Conservation (phyloP, 176 grass and related monocot genomes). For the Phyllostachys edulis region DNA sequence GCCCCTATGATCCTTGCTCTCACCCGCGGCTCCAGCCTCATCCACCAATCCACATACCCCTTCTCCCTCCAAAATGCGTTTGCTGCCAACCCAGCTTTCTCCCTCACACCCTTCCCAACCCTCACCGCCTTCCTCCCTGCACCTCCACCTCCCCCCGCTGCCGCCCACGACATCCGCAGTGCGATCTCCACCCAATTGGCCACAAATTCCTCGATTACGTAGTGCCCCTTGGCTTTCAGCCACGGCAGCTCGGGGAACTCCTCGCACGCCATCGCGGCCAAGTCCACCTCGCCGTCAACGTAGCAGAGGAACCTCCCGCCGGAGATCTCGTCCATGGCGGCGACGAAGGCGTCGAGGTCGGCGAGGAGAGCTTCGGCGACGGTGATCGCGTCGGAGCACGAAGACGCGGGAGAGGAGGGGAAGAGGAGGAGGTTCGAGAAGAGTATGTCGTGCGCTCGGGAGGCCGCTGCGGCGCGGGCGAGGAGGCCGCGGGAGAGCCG, state of each 20-base stretch:
- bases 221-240: constrained; percentile 84
- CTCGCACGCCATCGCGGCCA: constrained; percentile 28
- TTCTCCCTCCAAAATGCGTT: constrained; percentile 94
- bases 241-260: constrained; percentile 77
- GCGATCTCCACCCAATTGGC: constrained; percentile 85
- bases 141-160: constrained; percentile 36
- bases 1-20: constrained; percentile 57
- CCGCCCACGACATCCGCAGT: constrained; percentile 64
- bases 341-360: constrained; percentile 67
- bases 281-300: constrained; percentile 41
- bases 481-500: constrained; percentile 82
- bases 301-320: constrained; percentile 70
- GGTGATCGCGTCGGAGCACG: constrained; percentile 51
- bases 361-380: constrained; percentile 62
- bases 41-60: constrained; percentile 93
- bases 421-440: constrained; percentile 56
- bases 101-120: constrained; percentile 61
- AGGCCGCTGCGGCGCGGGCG: constrained; percentile 50
- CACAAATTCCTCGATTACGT: constrained; percentile 72
- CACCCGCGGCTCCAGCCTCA: constrained; percentile 56
- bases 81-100: constrained; percentile 69
- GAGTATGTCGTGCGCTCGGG: constrained; percentile 36
- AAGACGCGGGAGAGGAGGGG: constrained; percentile 42
- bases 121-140: constrained; percentile 57
- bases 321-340: constrained; percentile 79